Evolutionary conservation across 768 basidiomycete species (phyloP).

Genomic region (Tubosaeta brunneosetosa): DNA sequence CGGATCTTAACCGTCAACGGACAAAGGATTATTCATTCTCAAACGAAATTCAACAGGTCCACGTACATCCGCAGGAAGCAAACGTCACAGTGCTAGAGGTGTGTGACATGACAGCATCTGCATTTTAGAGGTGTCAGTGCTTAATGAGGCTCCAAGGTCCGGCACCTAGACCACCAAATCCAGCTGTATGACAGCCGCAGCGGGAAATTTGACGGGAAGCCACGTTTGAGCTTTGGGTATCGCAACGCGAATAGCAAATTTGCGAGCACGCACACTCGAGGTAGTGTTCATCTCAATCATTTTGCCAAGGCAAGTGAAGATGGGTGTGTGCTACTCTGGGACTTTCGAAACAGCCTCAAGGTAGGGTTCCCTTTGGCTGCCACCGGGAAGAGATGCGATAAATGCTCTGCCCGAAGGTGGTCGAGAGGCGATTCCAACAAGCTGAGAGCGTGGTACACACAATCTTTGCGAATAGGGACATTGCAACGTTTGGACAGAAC

Average conservation of each 20-base stretch:
- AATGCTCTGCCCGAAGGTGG: conserved; percentile 29
- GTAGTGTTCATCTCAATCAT: conserved; percentile 37
- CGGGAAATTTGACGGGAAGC: conserved; percentile 34
- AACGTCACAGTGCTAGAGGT: conserved; percentile 46
- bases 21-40: conserved; percentile 31
- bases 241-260: conserved; percentile 25
- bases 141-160: conserved; percentile 34
- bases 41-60: conserved; percentile 41
- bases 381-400: conserved; percentile 13
- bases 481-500: conserved; percentile 39
- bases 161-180: conserved; percentile 46
- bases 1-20: conserved; percentile 36
- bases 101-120: conserved; percentile 21
- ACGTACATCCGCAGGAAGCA: conserved; percentile 41
- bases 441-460: conserved; percentile 38
- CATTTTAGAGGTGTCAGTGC: conserved; percentile 5
- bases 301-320: conserved; percentile 47
- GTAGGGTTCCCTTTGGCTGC: conserved; percentile 28
- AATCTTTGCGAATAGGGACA: conserved; percentile 35
- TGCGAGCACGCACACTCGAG: conserved; percentile 31
- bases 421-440: conserved; percentile 30
- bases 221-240: conserved; percentile 44
- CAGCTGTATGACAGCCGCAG: conserved; percentile 45
- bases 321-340: conserved; percentile 43
- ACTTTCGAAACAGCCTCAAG: conserved; percentile 42